Percentiles rank a stretch among this genome's conserved stretches.
Conservation (phyloP, 495 filamentous ascomycete genomes). For the Chaetomium fimeti region DNA sequence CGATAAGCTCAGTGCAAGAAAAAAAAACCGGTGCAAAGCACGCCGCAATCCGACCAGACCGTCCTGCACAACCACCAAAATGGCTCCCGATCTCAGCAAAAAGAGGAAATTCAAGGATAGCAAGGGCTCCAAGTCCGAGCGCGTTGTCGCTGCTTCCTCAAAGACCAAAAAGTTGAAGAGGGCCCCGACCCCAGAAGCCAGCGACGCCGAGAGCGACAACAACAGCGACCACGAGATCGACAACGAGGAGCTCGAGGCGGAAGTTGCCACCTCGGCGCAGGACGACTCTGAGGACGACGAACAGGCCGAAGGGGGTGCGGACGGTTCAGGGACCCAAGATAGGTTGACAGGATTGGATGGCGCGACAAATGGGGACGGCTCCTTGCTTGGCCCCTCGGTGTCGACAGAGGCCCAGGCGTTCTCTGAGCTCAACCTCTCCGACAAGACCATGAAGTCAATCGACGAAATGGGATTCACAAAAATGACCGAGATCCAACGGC, state of each 20-base stretch:
- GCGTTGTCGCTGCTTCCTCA: conserved; percentile 23
- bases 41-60: not conserved
- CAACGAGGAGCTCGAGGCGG: conserved; percentile 26
- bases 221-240: conserved; percentile 18
- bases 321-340: conserved; percentile 31
- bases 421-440: conserved; percentile 77
- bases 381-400: conserved; percentile 35
- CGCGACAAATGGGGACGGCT: conserved; percentile 23
- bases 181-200: conserved; percentile 28
- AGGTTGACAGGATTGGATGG: conserved; percentile 22
- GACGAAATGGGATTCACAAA: conserved; percentile 86
- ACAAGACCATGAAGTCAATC: conserved; percentile 84
- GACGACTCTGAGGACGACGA: conserved; percentile 28
- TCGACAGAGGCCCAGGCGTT: conserved; percentile 54
- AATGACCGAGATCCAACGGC: conserved; percentile 94
- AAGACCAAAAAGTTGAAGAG: conserved; percentile 36
- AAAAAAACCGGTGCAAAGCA: conserved; percentile 18
- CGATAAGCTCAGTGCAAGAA: conserved; percentile 19
- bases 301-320: conserved; percentile 28
- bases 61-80: conserved; percentile 24
- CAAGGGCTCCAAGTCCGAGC: conserved; percentile 34
- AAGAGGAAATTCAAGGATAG: conserved; percentile 50
- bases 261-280: conserved; percentile 20
- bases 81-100: conserved; percentile 47
- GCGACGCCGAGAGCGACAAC: conserved; percentile 28